Base-by-base conservation (phyloP, 208 protist species). In the Phytomonas francai region DNA sequence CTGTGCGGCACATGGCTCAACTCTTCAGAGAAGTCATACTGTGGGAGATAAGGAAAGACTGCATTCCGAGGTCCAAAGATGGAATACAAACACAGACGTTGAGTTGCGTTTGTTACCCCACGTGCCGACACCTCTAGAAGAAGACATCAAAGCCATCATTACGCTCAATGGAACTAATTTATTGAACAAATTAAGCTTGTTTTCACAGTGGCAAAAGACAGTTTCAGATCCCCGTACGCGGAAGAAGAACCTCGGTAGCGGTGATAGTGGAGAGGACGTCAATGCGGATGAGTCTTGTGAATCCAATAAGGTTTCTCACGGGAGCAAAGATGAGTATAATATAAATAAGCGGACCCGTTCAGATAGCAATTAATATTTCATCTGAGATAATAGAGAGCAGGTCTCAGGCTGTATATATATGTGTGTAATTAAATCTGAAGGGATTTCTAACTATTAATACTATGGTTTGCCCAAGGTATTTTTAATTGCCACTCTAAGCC, bases 121-220 rank as follows among this genome's bases (percentile, higher is more conserved):
- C 27, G 69, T 71, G 16, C 72, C 80, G 77, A 74, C 78, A 7
- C 74, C 72, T 68, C 63, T 87, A 49, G 79, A 83, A 66, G 68
- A 80, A 60, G 67, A 62, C 28, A 71, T 89, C 36, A 28, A 61
- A 51, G 31, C 67, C 9, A 69, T 89, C 36, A 84, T 81, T 54
- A 25, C 45, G 45, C 45, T 22, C 25, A 16, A 25, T n/a, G 7
- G 42, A 31, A 31, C 42, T 16, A 65, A 68, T 25, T 60, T 67
- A 70, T 73, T 94, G 27, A 65, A 63, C 30, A 67, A 70, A 25
- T 78, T 93, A 12, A 79, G 93, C 74, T 61, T 93, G 57, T 89
- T 73, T 49, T 80, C 83, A n/a, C 76, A 84, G 74, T 95, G 89
- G 87, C 79, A 83, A 60, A 80, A 85, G 60, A 84, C 87, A 56